These are phyloP conservation scores for Wickerhamomyces subpelliculosus DNA, from an alignment of 805 yeast species.

Conservation along the genomic window DNA sequence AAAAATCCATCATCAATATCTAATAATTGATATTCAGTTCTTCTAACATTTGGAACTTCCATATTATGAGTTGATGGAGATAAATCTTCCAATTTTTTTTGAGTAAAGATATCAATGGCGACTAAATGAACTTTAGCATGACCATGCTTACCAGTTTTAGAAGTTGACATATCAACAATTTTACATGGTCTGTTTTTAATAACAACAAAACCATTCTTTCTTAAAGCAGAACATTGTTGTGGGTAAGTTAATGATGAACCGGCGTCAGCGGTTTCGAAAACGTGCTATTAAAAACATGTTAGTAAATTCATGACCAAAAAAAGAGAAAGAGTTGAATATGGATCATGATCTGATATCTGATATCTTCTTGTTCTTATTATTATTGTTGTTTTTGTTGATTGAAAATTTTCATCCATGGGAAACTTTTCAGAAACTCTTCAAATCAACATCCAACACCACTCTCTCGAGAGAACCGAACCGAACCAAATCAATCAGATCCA, in stretches of 20 bases:
- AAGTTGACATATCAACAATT: slow-evolving; percentile 99
- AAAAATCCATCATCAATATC: slow-evolving; percentile 98
- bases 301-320: too few species aligned
- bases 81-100: slow-evolving; percentile 98
- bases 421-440: too few species aligned
- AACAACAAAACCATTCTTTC: slow-evolving; percentile 99
- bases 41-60: slow-evolving; percentile 97
- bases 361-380: too few species aligned
- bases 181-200: slow-evolving; percentile 99
- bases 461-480: background rate
- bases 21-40: slow-evolving; percentile 94
- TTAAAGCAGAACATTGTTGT: slow-evolving; percentile 99
- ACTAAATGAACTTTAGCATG: slow-evolving; percentile 99
- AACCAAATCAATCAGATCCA: background rate
- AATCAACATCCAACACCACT: too few species aligned
- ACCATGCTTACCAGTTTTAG: slow-evolving; percentile 99
- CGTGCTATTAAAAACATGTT: slow-evolving; percentile 47
- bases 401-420: too few species aligned
- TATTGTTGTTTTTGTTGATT: too few species aligned
- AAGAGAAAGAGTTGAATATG: too few species aligned
- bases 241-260: slow-evolving; percentile 99
- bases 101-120: slow-evolving; percentile 97
- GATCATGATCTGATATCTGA: too few species aligned
- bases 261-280: slow-evolving; percentile 96
- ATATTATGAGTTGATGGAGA: slow-evolving; percentile 99